Evolutionary conservation across 345 rosid genomes (phyloP).

Genomic region (Carallia brachiata): DNA sequence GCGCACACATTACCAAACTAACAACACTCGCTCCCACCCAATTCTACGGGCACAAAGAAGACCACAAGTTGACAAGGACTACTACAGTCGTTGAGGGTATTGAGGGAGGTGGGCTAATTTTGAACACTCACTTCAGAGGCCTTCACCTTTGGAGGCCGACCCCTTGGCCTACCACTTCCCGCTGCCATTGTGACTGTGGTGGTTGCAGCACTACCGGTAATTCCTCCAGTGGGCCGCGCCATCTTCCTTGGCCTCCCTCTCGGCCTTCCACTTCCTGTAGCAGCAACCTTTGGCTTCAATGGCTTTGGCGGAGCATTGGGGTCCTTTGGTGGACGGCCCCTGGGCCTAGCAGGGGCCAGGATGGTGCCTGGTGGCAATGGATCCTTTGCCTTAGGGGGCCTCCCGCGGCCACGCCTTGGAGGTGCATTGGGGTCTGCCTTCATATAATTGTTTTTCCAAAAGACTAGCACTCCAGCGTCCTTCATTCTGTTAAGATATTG

Average conservation of each 20-base stretch:
- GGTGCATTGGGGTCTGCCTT: slow-evolving; percentile 52
- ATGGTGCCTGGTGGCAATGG: slow-evolving; percentile 15
- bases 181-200: slow-evolving; percentile 14
- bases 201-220: slow-evolving; percentile 24
- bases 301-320: slow-evolving; percentile 41
- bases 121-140: slow-evolving; percentile 31
- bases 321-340: slow-evolving; percentile 66
- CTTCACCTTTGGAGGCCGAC: slow-evolving; percentile 32
- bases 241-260: slow-evolving; percentile 73
- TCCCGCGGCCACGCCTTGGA: slow-evolving; percentile 67
- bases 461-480: slow-evolving; percentile 49
- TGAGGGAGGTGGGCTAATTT: slow-evolving; percentile 17
- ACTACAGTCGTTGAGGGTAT: not conserved
- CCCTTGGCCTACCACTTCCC: slow-evolving; percentile 31
- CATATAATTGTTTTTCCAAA: slow-evolving; percentile 62
- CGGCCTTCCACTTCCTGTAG: slow-evolving; percentile 43
- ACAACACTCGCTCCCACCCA: slow-evolving; percentile 2
- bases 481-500: slow-evolving; percentile 62
- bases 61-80: not conserved
- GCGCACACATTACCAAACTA: slow-evolving; percentile 2
- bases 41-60: not conserved
- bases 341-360: slow-evolving; percentile 35
- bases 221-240: slow-evolving; percentile 46
- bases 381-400: slow-evolving; percentile 63
- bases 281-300: slow-evolving; percentile 32